Percentiles rank a stretch among this genome's conserved stretches.
These are phyloP conservation scores for Firmiana major DNA, from an alignment of 345 rosid species.

Conservation along the genomic window DNA sequence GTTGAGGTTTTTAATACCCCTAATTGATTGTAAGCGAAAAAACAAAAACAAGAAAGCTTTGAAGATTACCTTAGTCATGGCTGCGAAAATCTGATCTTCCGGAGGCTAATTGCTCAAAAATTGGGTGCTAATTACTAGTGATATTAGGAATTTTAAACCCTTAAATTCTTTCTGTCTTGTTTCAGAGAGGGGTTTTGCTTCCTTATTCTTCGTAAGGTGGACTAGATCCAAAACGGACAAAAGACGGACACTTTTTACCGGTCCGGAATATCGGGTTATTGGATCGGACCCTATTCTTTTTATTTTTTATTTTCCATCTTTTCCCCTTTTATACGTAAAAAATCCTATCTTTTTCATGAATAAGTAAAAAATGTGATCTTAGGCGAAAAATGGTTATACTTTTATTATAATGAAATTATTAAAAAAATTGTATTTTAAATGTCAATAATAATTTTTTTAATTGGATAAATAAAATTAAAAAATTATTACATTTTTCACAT, in stretches of 20 bases:
- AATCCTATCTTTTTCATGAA: too few species aligned
- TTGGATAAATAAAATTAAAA: too few species aligned
- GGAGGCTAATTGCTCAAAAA: background rate
- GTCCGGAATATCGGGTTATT: background rate
- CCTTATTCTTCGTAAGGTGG: background rate
- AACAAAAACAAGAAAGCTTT: background rate
- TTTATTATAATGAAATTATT: too few species aligned
- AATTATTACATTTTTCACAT: too few species aligned
- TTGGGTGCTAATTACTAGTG: background rate
- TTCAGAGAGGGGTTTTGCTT: background rate
- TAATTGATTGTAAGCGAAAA: background rate
- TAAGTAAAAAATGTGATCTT: too few species aligned
- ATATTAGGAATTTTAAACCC: slow-evolving; percentile 21
- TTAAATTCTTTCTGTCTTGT: too few species aligned
- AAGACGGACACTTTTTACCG: background rate
- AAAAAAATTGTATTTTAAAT: too few species aligned
- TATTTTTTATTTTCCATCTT: too few species aligned
- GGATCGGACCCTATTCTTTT: background rate
- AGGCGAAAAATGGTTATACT: too few species aligned
- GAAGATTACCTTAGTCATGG: slow-evolving; percentile 70
- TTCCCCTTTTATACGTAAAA: too few species aligned
- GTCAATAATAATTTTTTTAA: too few species aligned
- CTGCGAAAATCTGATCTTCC: slow-evolving; percentile 18
- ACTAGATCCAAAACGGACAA: background rate
- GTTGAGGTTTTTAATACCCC: background rate